Conservation (phyloP, 2,329 filamentous ascomycete genomes). For the Phialophora macrospora region DNA sequence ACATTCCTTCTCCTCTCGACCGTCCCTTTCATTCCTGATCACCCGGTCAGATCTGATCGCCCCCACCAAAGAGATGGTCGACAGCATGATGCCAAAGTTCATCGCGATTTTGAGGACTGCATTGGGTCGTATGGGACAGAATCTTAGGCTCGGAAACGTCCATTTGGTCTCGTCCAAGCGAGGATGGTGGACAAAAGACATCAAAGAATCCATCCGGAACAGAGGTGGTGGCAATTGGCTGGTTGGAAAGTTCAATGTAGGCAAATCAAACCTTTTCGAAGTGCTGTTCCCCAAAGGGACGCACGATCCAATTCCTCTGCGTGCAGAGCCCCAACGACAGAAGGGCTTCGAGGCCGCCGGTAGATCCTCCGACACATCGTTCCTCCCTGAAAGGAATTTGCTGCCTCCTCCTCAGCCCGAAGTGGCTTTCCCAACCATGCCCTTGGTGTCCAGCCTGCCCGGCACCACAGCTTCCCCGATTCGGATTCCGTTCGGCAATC, state of each 20-base stretch:
- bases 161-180: slow-evolving; percentile 83
- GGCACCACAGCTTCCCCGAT: slow-evolving; percentile 97
- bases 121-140: slow-evolving; percentile 68
- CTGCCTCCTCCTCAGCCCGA: slow-evolving; percentile 78
- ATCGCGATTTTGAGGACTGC: slow-evolving; percentile 75
- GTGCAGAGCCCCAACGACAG: slow-evolving; percentile 44
- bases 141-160: slow-evolving; percentile 85
- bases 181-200: slow-evolving; percentile 85
- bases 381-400: slow-evolving; percentile 54
- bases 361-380: slow-evolving; percentile 21
- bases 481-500: slow-evolving; percentile 80
- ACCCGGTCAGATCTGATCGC: slow-evolving; percentile 86
- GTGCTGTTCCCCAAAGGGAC: slow-evolving; percentile 81
- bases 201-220: slow-evolving; percentile 84
- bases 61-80: slow-evolving; percentile 80
- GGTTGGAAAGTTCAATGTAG: slow-evolving; percentile 97
- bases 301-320: slow-evolving; percentile 50
- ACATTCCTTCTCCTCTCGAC: slow-evolving; percentile 47
- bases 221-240: slow-evolving; percentile 90
- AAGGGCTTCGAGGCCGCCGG: slow-evolving; percentile 38
- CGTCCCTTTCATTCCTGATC: slow-evolving; percentile 80
- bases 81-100: slow-evolving; percentile 83
- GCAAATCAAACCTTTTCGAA: slow-evolving; percentile 91
- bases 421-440: slow-evolving; percentile 79
- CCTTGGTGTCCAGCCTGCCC: slow-evolving; percentile 81